Evolutionary conservation across 2,329 filamentous ascomycete species (phyloP).

Genomic region (Fusarium denticulatum): DNA sequence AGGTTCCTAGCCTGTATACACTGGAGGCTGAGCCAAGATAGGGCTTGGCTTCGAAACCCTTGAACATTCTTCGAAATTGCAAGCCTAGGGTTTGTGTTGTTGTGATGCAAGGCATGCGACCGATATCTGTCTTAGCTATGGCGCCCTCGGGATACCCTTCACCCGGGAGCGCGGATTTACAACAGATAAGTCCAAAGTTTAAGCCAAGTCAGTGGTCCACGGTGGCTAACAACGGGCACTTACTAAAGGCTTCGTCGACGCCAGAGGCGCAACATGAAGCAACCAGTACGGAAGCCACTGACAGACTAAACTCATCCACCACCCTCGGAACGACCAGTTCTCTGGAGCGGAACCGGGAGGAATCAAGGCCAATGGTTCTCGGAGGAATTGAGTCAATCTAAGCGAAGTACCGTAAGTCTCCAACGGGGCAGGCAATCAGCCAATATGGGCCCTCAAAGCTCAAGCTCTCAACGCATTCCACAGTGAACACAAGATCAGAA

Average conservation of each 20-base stretch:
- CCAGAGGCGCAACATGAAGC: slow-evolving; percentile 31
- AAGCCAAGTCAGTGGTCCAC: slow-evolving; percentile 1
- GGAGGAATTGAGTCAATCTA: not conserved
- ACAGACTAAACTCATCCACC: slow-evolving; percentile 6
- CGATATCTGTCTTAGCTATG: slow-evolving; percentile 17
- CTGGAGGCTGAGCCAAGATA: slow-evolving; percentile 17
- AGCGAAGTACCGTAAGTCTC: not conserved
- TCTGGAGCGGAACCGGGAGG: not conserved
- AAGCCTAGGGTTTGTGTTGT: slow-evolving; percentile 3
- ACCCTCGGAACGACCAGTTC: not conserved
- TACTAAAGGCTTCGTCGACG: slow-evolving; percentile 2
- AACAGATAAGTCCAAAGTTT: slow-evolving; percentile 9
- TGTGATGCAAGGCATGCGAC: slow-evolving; percentile 2
- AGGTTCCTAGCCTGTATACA: slow-evolving; percentile 13
- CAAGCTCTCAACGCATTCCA: slow-evolving; percentile 28
- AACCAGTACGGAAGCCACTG: slow-evolving; percentile 26
- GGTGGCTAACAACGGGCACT: slow-evolving; percentile 12
- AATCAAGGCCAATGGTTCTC: slow-evolving; percentile 5
- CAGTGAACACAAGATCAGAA: slow-evolving; percentile 16
- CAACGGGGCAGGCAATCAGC: not conserved
- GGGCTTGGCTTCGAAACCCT: slow-evolving; percentile 1
- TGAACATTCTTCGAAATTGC: slow-evolving; percentile 1
- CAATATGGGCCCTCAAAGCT: not conserved
- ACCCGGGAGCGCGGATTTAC: slow-evolving; percentile 23
- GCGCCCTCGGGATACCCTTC: slow-evolving; percentile 9